A percentile compares a stretch with the other conserved stretches of the same genome.
Conservation (phyloP, 345 rosid genomes). For the Euphorbia tirucalli region DNA sequence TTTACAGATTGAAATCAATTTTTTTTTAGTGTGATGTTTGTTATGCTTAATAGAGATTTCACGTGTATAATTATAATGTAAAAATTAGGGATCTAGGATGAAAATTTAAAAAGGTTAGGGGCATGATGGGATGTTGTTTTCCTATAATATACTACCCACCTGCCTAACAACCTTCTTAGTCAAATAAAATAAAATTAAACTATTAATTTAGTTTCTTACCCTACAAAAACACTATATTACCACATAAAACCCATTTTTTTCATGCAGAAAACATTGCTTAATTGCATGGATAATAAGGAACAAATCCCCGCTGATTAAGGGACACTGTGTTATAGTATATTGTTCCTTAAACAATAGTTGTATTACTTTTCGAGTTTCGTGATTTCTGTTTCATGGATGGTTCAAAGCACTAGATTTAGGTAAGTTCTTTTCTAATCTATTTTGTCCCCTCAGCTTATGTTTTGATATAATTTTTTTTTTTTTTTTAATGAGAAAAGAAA, state of each 20-base stretch:
- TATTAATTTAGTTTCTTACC: neutral
- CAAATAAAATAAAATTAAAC: neutral
- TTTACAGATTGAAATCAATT: no score
- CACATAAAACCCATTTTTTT: conserved; percentile 12
- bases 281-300: conserved; percentile 36
- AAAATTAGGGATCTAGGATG: no score
- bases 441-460: conserved; percentile 21
- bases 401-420: conserved; percentile 48
- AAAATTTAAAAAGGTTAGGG: no score
- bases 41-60: no score
- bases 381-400: conserved; percentile 33
- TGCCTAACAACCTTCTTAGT: neutral
- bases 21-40: no score
- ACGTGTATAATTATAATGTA: no score
- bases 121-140: no score
- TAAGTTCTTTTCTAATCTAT: conserved; percentile 23
- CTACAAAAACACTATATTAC: neutral
- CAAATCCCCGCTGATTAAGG: conserved; percentile 37
- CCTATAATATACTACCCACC: neutral
- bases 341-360: conserved; percentile 21
- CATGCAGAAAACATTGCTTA: conserved; percentile 25
- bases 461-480: neutral
- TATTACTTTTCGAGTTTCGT: conserved; percentile 31
- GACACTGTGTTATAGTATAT: conserved; percentile 20
- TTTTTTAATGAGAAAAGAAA: neutral